Evolutionary conservation across 805 yeast genomes (phyloP), one percentile per base, ranked within the genome.

Genomic region (Scheffersomyces coipomensis): DNA sequence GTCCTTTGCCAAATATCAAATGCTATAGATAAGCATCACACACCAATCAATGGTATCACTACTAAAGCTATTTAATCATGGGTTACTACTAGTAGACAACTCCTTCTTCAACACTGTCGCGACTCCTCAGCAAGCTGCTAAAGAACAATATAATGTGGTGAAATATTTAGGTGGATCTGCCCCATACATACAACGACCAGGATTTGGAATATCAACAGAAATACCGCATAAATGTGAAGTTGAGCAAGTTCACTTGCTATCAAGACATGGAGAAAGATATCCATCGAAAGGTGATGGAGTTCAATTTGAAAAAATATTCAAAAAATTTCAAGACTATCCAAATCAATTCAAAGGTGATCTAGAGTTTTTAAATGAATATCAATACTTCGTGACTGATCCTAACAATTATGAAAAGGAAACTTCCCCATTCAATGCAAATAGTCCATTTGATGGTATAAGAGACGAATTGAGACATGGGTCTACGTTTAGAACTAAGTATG

Each of bases 191-290:
- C 68, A 71, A 36, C 68, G 65, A 35, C 58, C 64, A 3, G 83
- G 83, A 1, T 75, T 59, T 50, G 85, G 84, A 2, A 69, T 81
- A 29, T 60, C 74, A 10, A 55, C 69, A 10, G 75, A 64, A 7
- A 47, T 65, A 1, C 82, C 84, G 13, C 64, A 58, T 7, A 65
- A 64, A 31, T 81, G 85, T 58, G 51, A 58, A 6, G 64, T 81
- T 38, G 76, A 76, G 47, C 91, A 84, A 57, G 87, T 83, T 6
- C 88, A 83, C 46, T 60, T 84, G 15, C 62, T 83, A 38, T 79
- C 82, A 49, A 75, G 96, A 52, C 95, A 87, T 53, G 95, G 91
- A 13, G 91, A 86, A 57, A 68, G 95, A 46, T 85, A 71, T 53
- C 68, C 73, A 5, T 56, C 68, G 7, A 38, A 38, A 19, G 33